A percentile compares a stretch with the other conserved stretches of the same genome.
These are phyloP conservation scores for Arachis stenosperma DNA, from an alignment of 306 rosid genomes.

Conservation along the genomic window DNA sequence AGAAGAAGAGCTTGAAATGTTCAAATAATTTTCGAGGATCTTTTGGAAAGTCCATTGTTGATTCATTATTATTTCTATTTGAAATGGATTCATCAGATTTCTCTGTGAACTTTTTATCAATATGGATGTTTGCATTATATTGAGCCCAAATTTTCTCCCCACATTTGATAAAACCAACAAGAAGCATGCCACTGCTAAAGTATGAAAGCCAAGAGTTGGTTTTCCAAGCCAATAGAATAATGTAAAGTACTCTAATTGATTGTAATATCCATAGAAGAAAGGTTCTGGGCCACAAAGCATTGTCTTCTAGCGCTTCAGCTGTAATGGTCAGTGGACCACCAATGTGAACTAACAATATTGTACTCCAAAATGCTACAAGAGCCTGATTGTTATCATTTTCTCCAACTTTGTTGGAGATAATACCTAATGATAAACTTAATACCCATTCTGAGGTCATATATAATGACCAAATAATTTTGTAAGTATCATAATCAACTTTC, in stretches of 20 bases:
- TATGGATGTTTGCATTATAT: not conserved
- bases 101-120: not conserved
- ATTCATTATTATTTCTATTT: not conserved
- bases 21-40: not conserved
- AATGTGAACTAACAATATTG: conserved; percentile 8
- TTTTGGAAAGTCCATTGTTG: not conserved
- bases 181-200: not conserved
- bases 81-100: not conserved
- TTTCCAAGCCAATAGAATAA: not conserved
- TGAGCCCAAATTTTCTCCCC: not conserved
- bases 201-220: not conserved
- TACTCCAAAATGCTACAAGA: conserved; percentile 13
- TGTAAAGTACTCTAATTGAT: not conserved
- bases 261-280: not conserved
- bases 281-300: conserved; percentile 17
- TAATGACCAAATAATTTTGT: not conserved
- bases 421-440: not conserved
- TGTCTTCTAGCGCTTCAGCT: conserved; percentile 32
- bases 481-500: too few relatives aligned
- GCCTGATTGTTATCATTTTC: not conserved
- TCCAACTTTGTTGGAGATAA: not conserved
- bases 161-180: conserved; percentile 17
- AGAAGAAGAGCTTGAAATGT: not conserved
- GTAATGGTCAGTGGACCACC: conserved; percentile 30
- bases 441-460: conserved; percentile 16